These are phyloP conservation scores for Colletotrichum nymphaeae DNA, from an alignment of 2,329 filamentous ascomycete species.

Conservation along the genomic window DNA sequence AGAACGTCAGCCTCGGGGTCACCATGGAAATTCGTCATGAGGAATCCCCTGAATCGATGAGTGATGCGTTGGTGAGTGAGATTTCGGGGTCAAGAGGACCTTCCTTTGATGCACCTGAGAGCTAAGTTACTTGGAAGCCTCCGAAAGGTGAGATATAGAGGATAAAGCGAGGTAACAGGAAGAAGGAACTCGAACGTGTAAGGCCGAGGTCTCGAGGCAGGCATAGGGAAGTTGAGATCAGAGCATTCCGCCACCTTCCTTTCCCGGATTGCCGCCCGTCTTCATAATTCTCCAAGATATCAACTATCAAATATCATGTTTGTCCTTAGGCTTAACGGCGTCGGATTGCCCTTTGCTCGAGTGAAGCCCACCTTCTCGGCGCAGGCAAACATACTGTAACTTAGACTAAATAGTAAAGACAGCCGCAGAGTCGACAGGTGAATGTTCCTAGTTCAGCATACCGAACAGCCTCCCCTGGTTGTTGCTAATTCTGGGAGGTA, in stretches of 20 bases:
- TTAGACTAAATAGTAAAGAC: not conserved
- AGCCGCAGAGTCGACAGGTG: not conserved
- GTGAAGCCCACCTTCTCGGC: too few relatives aligned
- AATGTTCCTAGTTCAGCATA: accelerated
- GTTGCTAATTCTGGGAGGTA: too few relatives aligned
- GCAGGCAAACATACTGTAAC: not conserved
- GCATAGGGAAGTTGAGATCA: not conserved
- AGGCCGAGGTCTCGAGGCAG: not conserved
- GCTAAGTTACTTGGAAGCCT: accelerated
- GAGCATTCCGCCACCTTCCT: not conserved
- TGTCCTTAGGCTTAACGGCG: not conserved
- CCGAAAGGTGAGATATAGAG: not conserved
- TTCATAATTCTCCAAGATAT: not conserved
- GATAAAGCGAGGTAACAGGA: not conserved
- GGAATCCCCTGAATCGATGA: not conserved
- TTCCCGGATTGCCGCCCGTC: not conserved
- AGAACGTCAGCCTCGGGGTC: not conserved
- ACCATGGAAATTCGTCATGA: not conserved
- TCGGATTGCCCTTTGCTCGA: not conserved
- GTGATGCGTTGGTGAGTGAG: not conserved
- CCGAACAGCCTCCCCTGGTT: accelerated
- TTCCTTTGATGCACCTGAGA: too few relatives aligned
- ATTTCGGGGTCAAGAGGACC: not conserved
- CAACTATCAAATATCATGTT: not conserved
- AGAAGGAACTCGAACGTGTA: not conserved